These are phyloP conservation scores for Acacia concinna DNA, from an alignment of 331 rosid genomes.

Conservation along the genomic window DNA sequence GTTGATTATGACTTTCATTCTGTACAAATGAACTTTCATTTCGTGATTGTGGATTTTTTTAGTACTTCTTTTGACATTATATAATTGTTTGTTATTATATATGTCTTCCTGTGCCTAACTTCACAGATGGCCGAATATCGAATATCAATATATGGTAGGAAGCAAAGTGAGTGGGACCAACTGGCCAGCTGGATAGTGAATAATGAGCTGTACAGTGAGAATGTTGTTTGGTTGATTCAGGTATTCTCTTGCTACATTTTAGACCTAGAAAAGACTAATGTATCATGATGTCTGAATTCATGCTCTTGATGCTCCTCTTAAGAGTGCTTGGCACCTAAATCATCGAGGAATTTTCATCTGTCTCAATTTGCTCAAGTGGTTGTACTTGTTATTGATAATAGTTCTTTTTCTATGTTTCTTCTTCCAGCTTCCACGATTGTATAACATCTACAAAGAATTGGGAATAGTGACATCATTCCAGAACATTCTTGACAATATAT, in stretches of 20 bases:
- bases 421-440: slow-evolving; percentile 88
- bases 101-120: neutral
- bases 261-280: neutral
- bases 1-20: neutral
- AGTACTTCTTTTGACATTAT: slow-evolving; percentile 24
- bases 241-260: slow-evolving; percentile 42
- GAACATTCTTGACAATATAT: slow-evolving; percentile 93
- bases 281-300: neutral
- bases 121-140: slow-evolving; percentile 99
- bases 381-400: neutral
- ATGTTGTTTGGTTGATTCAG: slow-evolving; percentile 99
- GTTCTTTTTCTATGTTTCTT: slow-evolving; percentile 20
- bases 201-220: slow-evolving; percentile 84
- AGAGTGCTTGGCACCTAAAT: neutral
- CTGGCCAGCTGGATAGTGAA: slow-evolving; percentile 99
- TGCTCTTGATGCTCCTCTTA: slow-evolving; percentile 15
- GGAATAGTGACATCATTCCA: slow-evolving; percentile 98
- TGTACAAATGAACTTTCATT: slow-evolving; percentile 4
- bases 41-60: slow-evolving; percentile 14
- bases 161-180: slow-evolving; percentile 99
- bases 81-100: slow-evolving; percentile 21
- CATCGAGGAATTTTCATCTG: slow-evolving; percentile 14
- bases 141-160: slow-evolving; percentile 94
- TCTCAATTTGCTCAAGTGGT: neutral
- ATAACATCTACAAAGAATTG: slow-evolving; percentile 95